Evolutionary conservation across 192 early-diverging fungal genomes (phyloP).

Genomic region (Cetraspora pellucida): DNA sequence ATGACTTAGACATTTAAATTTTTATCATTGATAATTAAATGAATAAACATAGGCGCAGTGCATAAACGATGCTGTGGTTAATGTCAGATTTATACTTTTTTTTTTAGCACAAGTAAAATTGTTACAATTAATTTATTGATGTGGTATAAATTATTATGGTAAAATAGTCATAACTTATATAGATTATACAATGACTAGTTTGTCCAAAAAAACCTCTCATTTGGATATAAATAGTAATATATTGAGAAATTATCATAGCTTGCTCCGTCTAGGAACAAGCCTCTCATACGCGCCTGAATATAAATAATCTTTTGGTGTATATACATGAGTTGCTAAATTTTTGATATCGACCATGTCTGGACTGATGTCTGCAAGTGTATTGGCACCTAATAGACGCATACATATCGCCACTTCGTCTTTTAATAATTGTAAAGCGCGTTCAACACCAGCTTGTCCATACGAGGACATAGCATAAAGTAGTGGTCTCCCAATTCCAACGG

Average conservation of each 20-base stretch:
- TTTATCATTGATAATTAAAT: no score
- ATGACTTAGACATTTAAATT: no score
- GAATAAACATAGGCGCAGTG: no score
- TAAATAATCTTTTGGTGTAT: conserved; percentile 28
- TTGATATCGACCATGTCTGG: conserved; percentile 29
- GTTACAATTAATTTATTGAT: no score
- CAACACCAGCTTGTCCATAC: conserved; percentile 87
- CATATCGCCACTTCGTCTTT: conserved; percentile 84
- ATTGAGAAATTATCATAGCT: conserved; percentile 1
- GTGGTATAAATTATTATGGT: no score
- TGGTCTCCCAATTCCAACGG: conserved; percentile 85
- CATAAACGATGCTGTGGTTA: no score
- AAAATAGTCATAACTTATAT: no score
- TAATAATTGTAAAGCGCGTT: conserved; percentile 72
- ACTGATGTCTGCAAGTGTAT: conserved; percentile 64
- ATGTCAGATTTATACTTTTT: no score
- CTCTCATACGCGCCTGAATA: conserved; percentile 16
- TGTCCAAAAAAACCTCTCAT: no score
- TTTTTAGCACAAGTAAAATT: no score
- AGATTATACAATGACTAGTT: no score
- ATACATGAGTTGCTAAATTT: conserved; percentile 27
- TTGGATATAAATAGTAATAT: no score
- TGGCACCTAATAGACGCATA: conserved; percentile 77
- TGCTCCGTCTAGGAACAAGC: conserved; percentile 13
- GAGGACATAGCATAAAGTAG: conserved; percentile 50